Conservation (phyloP, 2,329 filamentous ascomycete species). For the Aspergillus transmontanensis region DNA sequence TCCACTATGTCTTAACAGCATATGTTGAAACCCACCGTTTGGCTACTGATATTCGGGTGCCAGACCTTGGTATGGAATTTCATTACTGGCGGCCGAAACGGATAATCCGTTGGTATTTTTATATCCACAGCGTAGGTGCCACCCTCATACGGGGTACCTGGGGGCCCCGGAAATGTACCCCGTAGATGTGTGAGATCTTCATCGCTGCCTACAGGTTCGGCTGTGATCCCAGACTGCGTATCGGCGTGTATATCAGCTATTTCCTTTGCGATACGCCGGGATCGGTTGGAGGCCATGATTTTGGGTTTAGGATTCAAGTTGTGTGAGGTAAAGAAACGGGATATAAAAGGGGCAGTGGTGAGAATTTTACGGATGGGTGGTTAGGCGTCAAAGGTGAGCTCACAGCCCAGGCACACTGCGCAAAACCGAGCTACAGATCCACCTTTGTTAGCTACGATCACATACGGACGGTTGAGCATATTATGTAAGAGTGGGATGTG, state of each 20-base stretch:
- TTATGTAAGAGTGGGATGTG: neutral
- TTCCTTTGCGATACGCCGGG: slow-evolving; percentile 56
- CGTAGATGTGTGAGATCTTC: slow-evolving; percentile 79
- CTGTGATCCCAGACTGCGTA: slow-evolving; percentile 73
- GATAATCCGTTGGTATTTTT: slow-evolving; percentile 82
- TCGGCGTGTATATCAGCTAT: slow-evolving; percentile 60
- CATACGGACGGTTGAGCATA: neutral
- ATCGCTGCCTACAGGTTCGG: slow-evolving; percentile 62
- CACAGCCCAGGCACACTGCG: neutral
- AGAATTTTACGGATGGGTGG: neutral
- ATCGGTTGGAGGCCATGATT: slow-evolving; percentile 59
- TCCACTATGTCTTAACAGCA: neutral
- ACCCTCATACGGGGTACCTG: slow-evolving; percentile 90
- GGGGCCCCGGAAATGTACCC: slow-evolving; percentile 81
- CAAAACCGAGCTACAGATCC: neutral
- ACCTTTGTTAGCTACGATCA: slow-evolving; percentile 1
- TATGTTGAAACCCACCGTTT: slow-evolving; percentile 67
- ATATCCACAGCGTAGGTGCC: slow-evolving; percentile 84
- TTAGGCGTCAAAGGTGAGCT: neutral
- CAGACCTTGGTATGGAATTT: slow-evolving; percentile 90
- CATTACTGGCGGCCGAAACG: slow-evolving; percentile 90
- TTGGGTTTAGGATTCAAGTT: neutral
- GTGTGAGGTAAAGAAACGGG: slow-evolving; percentile 4
- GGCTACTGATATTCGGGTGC: slow-evolving; percentile 95
- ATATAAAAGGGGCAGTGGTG: neutral